These are phyloP conservation scores for Carex sylvatica DNA, from an alignment of 202 grass and related monocot species.

Conservation along the genomic window DNA sequence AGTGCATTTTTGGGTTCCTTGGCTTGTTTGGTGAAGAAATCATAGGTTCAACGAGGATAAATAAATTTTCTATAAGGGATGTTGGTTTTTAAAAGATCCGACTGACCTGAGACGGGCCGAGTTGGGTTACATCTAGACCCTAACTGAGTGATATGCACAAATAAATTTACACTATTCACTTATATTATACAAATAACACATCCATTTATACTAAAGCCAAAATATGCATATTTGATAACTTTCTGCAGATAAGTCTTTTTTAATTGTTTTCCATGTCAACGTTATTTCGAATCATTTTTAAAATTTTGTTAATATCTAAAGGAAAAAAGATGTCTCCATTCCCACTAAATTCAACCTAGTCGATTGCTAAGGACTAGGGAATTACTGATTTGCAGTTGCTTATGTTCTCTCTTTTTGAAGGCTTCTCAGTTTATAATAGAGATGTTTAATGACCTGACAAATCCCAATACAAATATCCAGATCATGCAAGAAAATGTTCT, in stretches of 20 bases:
- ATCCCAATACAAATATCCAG: conserved; percentile 90
- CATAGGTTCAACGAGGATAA: neutral
- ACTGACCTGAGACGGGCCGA: neutral
- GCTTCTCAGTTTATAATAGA: conserved; percentile 55
- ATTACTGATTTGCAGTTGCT: conserved; percentile 10
- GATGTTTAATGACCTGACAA: conserved; percentile 72
- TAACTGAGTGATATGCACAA: neutral
- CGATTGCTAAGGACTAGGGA: neutral
- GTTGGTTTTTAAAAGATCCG: neutral
- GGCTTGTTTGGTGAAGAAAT: neutral
- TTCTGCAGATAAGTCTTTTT: neutral
- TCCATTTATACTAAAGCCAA: conserved; percentile 14
- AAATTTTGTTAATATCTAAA: neutral
- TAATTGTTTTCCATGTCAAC: conserved; percentile 7
- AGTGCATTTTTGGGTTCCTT: neutral
- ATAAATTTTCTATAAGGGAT: neutral
- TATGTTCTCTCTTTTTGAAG: conserved; percentile 35
- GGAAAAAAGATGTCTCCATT: neutral
- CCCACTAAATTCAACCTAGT: neutral
- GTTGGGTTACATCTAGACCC: neutral
- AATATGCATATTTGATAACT: neutral
- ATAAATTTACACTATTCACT: neutral
- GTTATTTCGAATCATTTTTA: neutral
- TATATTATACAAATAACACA: neutral
- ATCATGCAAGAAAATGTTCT: conserved; percentile 84